Evolutionary conservation across 1,284 basidiomycete species (phyloP), one percentile per base, ranked within the genome.

Genomic region (Golubevia pallescens): DNA sequence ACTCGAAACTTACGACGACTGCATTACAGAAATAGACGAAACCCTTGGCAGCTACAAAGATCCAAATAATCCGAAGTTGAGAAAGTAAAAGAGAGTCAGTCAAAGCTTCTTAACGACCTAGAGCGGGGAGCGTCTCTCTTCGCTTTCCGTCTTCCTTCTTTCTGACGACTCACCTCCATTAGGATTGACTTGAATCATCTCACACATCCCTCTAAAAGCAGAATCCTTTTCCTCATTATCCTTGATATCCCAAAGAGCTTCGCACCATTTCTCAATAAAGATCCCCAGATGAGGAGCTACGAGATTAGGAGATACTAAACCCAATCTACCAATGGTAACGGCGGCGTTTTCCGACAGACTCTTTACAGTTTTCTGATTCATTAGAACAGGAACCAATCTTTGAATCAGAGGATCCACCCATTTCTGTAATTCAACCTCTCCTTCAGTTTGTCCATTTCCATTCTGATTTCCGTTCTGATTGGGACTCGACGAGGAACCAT

Each of bases 151-250:
- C n/a, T 2, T 34, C 21, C 56, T 56, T 23, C 21, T n/a, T n/a
- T 21, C 19, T 13, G 20, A 20, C 2, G 8, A 67, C 66, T 63
- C 62, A 68, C 62, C 73, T 14, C 80, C 80, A 55, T 83, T 48
- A 1, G 5, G 5, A 14, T 48, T 48, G 60, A 91, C 90, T 86
- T 95, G 93, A 72, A 99, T 94, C 68, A 98, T 92, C 63, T 94
- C 94, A 87, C 97, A 99, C 78, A 99, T 90, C 1, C 97, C 97
- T 66, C 95, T 89, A 90, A 99, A 99, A 3, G 97, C 97, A n/a
- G 94, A 97, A 84, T 98, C 97, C 87, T 99, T 99, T 88, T 99
- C 97, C 77, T 99, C 96, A 82, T 99, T 99, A 85, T 99, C 97
- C 77, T 97, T 93, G 86, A 99, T 99, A 86, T 99, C 97, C 87